Percentiles rank a stretch among this genome's conserved stretches.
phyloP scores from a whole-genome alignment of 129 eudicot genomes.

The Dittrichia graveolens region DNA sequence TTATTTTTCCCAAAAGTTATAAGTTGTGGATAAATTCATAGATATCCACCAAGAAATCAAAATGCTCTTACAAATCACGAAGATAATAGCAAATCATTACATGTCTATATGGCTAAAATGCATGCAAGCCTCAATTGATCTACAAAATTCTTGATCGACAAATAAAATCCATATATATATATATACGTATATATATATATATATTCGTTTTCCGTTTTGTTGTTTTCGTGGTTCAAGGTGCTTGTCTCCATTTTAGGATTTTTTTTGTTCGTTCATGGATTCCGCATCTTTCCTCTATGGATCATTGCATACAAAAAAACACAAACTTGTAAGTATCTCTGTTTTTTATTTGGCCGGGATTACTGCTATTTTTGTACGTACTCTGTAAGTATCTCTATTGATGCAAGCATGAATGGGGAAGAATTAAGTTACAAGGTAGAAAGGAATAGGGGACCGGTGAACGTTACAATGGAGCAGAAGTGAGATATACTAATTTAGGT shows the following conservation, averaged over 20 bases:
- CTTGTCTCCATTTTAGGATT: slow-evolving; percentile 31
- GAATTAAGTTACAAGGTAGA: slow-evolving; percentile 66
- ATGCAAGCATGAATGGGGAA: slow-evolving; percentile 51
- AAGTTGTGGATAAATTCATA: slow-evolving; percentile 19
- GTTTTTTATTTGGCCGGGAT: slow-evolving; percentile 8
- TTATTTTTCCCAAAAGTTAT: neutral
- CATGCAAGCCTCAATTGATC: slow-evolving; percentile 26
- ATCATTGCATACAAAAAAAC: slow-evolving; percentile 13
- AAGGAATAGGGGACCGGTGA: slow-evolving; percentile 84
- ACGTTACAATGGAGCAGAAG: slow-evolving; percentile 74
- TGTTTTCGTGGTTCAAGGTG: slow-evolving; percentile 22
- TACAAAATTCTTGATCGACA: slow-evolving; percentile 16
- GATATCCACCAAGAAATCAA: slow-evolving; percentile 22
- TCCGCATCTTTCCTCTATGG: slow-evolving; percentile 19
- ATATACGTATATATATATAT: too few relatives aligned
- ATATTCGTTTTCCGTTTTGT: slow-evolving; percentile 3
- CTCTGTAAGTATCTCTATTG: too few relatives aligned
- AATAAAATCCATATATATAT: slow-evolving; percentile 28
- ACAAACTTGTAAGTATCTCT: slow-evolving; percentile 24
- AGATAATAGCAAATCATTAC: neutral
- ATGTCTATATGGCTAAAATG: neutral
- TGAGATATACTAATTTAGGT: slow-evolving; percentile 72
- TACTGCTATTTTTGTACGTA: too few relatives aligned
- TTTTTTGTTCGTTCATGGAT: slow-evolving; percentile 9
- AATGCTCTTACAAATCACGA: slow-evolving; percentile 22